Evolutionary conservation across 225 moss, liverwort and hornwort species (phyloP).

Genomic region (Thuidium tamariscinum): DNA sequence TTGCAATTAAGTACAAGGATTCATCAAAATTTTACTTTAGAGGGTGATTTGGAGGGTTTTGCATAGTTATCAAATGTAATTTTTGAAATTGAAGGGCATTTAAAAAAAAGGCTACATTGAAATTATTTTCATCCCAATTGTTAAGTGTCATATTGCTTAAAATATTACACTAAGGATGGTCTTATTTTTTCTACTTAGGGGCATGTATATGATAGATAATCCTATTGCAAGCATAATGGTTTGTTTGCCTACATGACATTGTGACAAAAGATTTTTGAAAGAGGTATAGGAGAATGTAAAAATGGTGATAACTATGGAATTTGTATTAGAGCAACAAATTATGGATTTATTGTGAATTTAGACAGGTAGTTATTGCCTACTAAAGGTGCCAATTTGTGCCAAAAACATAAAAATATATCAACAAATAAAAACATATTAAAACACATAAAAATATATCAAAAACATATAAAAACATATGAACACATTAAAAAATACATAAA

Average conservation of each 20-base stretch:
- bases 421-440: no score
- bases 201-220: background rate
- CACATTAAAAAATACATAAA: no score
- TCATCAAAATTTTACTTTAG: rapidly evolving
- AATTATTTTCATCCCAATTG: background rate
- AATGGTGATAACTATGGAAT: background rate
- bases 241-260: rapidly evolving
- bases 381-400: no score
- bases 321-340: rapidly evolving
- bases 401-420: no score
- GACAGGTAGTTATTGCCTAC: no score
- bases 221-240: background rate
- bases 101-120: rapidly evolving
- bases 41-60: background rate
- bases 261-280: no score
- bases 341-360: background rate
- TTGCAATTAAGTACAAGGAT: no score
- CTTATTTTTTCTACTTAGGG: background rate
- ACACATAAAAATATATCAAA: no score
- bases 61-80: rapidly evolving
- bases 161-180: rapidly evolving
- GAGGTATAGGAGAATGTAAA: background rate
- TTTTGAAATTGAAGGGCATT: background rate
- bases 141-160: rapidly evolving
- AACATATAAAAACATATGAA: no score